phyloP scores from a whole-genome alignment of 2,329 filamentous ascomycete genomes.

The Pseudogymnoascus pannorum region DNA sequence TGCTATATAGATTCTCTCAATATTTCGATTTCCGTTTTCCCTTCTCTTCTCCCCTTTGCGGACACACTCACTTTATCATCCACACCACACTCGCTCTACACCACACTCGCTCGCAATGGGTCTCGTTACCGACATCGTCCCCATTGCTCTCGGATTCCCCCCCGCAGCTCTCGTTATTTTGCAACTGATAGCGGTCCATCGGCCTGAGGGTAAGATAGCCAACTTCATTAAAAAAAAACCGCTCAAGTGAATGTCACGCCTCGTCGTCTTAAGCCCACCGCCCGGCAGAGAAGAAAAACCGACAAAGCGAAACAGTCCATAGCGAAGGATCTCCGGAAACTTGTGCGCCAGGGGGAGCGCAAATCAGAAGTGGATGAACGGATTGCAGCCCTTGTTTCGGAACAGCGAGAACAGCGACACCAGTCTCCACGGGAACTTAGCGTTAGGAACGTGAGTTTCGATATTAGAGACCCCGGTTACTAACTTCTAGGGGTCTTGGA shows the following conservation, averaged over 20 bases:
- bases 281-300: too few relatives aligned
- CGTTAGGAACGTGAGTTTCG: not conserved
- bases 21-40: not conserved
- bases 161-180: too few relatives aligned
- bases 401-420: not conserved
- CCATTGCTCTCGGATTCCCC: too few relatives aligned
- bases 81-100: too few relatives aligned
- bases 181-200: too few relatives aligned
- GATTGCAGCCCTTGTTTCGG: not conserved
- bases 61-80: not conserved
- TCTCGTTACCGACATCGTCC: too few relatives aligned
- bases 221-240: too few relatives aligned
- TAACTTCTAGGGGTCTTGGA: not conserved
- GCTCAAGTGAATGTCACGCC: too few relatives aligned
- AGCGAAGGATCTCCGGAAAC: too few relatives aligned
- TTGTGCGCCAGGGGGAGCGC: not conserved
- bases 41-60: not conserved
- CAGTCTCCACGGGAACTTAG: not conserved
- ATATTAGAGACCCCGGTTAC: not conserved
- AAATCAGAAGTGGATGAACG: not conserved
- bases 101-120: not conserved
- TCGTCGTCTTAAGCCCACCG: too few relatives aligned
- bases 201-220: too few relatives aligned
- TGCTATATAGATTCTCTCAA: not conserved
- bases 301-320: not conserved